Base-by-base conservation (phyloP, 2,329 filamentous ascomycete genomes). In the Lithohypha guttulata region DNA sequence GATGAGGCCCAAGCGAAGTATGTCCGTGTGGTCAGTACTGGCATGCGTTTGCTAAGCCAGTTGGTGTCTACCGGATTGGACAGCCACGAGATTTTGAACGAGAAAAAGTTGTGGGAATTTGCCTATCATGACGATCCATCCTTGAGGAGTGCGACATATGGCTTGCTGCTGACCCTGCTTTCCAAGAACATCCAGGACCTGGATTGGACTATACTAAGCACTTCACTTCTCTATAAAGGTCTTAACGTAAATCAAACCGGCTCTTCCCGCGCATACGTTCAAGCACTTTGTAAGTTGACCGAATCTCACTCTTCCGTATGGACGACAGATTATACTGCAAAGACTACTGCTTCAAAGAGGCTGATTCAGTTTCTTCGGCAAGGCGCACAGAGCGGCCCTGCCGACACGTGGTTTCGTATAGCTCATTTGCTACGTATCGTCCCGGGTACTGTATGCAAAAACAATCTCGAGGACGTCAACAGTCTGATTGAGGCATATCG, bases 1-100 rank as follows among this genome's bases (percentile, higher is more conserved):
- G 89, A 96, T 50, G 91, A 98, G 56, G 79, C 85, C 3, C 75
- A 86, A 49, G 75, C 81, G 13, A 95, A 94, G 52, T 91, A 93
- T 61, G 75, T 78, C 44, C 74, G 91, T 32, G 86, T 95, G 3
- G 68, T 75, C n/a, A 70, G 72, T 1, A 73, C 74, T 6, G 73
- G 69, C 38, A 59, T 77, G 18, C 57, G 70, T 18, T 59, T 77
- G 11, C 61, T 79, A 14, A 67, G 66, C 11, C 68, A 69, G 40
- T 58, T 80, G 19, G 50, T 81, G 19, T 42, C 35, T 30, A 14
- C 13, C 19, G 13, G 10, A 27, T 52, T 0, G 60, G 63, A 22
- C n/a, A 20, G 20, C 8, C 18, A 18, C 4, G 26, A 34, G 11
- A 42, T 87, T 40, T 69, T 96, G 34, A 65, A 66, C 1, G 73